A percentile compares a stretch with the other conserved stretches of the same genome.
These are phyloP conservation scores for Lepidium campestre DNA, from an alignment of 441 rosid species.

Conservation along the genomic window DNA sequence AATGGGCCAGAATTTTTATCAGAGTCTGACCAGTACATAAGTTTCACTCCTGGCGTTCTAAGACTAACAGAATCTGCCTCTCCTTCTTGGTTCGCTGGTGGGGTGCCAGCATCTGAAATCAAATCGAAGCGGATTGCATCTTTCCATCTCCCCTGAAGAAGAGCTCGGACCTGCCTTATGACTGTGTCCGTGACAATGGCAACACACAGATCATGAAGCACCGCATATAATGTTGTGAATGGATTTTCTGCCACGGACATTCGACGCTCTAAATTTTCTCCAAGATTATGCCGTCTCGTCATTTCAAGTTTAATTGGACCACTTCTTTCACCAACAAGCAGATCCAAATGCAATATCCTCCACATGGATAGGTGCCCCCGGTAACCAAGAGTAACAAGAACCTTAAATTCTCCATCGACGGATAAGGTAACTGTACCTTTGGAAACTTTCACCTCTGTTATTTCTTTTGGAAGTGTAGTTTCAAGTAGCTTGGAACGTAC, in stretches of 20 bases:
- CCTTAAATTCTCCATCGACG: conserved; percentile 93
- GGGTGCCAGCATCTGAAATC: conserved; percentile 64
- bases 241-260: conserved; percentile 94
- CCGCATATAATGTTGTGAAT: conserved; percentile 57
- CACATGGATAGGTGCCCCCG: conserved; percentile 91
- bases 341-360: conserved; percentile 97
- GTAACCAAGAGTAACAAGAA: conserved; percentile 94
- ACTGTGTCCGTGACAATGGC: conserved; percentile 94
- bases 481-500: conserved; percentile 89
- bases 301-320: conserved; percentile 74
- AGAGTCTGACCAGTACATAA: conserved; percentile 77
- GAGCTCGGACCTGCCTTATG: conserved; percentile 83
- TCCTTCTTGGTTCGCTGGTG: conserved; percentile 63
- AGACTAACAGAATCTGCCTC: conserved; percentile 75
- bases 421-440: conserved; percentile 79
- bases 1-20: conserved; percentile 64
- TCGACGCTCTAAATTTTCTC: conserved; percentile 97
- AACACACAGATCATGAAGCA: conserved; percentile 89
- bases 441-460: conserved; percentile 77
- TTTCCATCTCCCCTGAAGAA: conserved; percentile 93
- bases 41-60: conserved; percentile 82
- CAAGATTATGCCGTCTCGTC: conserved; percentile 71
- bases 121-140: conserved; percentile 88
- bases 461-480: conserved; percentile 75
- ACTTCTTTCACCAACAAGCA: conserved; percentile 93